Base-by-base conservation (phyloP, 768 basidiomycete species). In the Russula compacta region DNA sequence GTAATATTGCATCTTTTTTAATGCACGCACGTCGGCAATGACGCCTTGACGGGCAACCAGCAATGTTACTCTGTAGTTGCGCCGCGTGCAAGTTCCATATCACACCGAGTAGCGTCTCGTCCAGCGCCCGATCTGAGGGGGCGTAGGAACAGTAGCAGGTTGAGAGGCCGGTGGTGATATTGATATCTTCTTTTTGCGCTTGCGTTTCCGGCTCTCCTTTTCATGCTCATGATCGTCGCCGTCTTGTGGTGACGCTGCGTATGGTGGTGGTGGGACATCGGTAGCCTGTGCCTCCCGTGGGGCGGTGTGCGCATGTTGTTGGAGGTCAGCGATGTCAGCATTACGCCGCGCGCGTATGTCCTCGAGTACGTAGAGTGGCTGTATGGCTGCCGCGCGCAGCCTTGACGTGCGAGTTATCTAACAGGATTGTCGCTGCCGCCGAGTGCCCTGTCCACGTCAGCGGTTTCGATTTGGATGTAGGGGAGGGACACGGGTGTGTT, bases 281-380 rank as follows among this genome's bases (percentile, higher is more conserved):
- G 24, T 29, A 44, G 67, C 70, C 33, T 66, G 36, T 19, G 61
- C 11, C 14, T 32, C 33, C 53, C 46, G 47, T 8, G 24, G 2
- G 38, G 35, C 58, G 9, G 68, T 64, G 15, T 59, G 61, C 24
- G 61, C 48, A 3, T 51, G 35, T 11, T 15, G 54, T 17, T 38
- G 40, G 7, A 79, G 64, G 7, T 58, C 64, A 12, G 61, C 71
- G 21, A 79, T 64, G 60, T 80, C 79, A 15, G 63, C 62, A 17
- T 69, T 68, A 33, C 85, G 79, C 68, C 73, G 74, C 8, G 72
- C 65, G 2, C 70, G 73, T 14, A 77, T 74, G 69, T 91, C 92
- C 68, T 91, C 89, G 10, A 73, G 77, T 64, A 92, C 79, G 68
- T 86, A 89, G 21, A 92, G 68, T 93, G 91, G 68, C 89, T 93